These are phyloP conservation scores for Phanerochaete sordida DNA, from an alignment of 768 basidiomycete genomes.

Conservation along the genomic window DNA sequence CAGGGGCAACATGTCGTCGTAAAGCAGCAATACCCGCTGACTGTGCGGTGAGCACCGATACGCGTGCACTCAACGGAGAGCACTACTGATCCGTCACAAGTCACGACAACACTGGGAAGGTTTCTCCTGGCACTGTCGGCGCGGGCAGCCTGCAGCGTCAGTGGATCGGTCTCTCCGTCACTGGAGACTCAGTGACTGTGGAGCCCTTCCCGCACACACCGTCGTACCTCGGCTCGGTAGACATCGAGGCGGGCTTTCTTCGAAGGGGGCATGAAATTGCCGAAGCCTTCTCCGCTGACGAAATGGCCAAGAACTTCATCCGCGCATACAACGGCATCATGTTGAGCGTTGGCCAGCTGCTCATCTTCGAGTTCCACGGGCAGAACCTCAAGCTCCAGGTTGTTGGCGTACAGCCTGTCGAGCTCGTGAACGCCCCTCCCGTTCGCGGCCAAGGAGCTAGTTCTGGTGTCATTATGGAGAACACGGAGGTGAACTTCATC, in stretches of 20 bases:
- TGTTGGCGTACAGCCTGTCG: constrained; percentile 54
- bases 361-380: constrained; percentile 88
- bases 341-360: constrained; percentile 61
- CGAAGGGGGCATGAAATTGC: constrained; percentile 49
- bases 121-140: constrained; percentile 71
- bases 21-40: constrained; percentile 68
- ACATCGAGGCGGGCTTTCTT: constrained; percentile 73
- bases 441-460: constrained; percentile 29
- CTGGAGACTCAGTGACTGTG: constrained; percentile 73
- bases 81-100: constrained; percentile 32
- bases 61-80: too few species aligned
- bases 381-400: constrained; percentile 74
- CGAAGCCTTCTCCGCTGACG: constrained; percentile 84
- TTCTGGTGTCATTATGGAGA: constrained; percentile 82
- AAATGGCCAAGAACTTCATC: constrained; percentile 73
- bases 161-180: constrained; percentile 84
- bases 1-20: constrained; percentile 72
- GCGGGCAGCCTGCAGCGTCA: constrained; percentile 75
- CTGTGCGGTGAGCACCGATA: constrained; percentile 56
- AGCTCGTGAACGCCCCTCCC: constrained; percentile 60
- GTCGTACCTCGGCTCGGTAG: constrained; percentile 71
- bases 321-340: constrained; percentile 71
- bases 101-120: constrained; percentile 72
- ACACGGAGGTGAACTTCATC: constrained; percentile 88
- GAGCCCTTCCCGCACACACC: constrained; percentile 49